Base-by-base conservation (phyloP, 2,329 filamentous ascomycete species). In the Dichotomopilus funicola region DNA sequence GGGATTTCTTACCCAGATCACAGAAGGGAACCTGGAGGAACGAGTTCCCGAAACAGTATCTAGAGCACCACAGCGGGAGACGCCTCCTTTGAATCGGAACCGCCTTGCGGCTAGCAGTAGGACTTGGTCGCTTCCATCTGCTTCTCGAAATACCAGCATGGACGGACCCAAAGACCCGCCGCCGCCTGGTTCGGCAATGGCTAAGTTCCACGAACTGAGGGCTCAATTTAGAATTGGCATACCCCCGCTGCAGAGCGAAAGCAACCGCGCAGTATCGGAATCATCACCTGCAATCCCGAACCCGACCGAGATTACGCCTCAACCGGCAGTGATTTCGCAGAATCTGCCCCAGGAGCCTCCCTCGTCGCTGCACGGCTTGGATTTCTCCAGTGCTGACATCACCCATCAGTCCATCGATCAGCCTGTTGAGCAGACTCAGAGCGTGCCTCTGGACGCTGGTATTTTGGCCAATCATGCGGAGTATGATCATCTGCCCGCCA, bases 401-500 rank as follows among this genome's bases (percentile, higher is more conserved):
- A 27, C 19, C 3, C 19, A 27, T 27, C 19, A 27, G 19, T 3
- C 2, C 19, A 27, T 27, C 19, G 19, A 27, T 27, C 19, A 27
- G 19, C 19, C 19, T 3, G 19, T 27, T 27, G 19, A 27, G 19
- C 19, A 27, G 12, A 19, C 41, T 34, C 46, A 55, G 36, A 40
- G 19, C 19, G 19, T 3, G 19, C 19, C 19, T 3, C 19, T 27
- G 40, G 40, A 42, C 3, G 7, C 44, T 27, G 34, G 36, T n/a
- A 31, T 42, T 19, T 35, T 49, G 4, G 13, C 37, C n/a, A 31
- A 35, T 41, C 44, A 54, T 8, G 11, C 37, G 27, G 56, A 49
- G 9, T 58, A 52, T 19, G 56, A 62, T 13, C 57, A 58, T 31
- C 48, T 53, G 33, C 56, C 56, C 13, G 53, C 46, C n/a, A 63